Percentiles rank a stretch among this genome's conserved stretches.
Conservation (phyloP, 2,329 filamentous ascomycete species). For the Beauveria medogensis region DNA sequence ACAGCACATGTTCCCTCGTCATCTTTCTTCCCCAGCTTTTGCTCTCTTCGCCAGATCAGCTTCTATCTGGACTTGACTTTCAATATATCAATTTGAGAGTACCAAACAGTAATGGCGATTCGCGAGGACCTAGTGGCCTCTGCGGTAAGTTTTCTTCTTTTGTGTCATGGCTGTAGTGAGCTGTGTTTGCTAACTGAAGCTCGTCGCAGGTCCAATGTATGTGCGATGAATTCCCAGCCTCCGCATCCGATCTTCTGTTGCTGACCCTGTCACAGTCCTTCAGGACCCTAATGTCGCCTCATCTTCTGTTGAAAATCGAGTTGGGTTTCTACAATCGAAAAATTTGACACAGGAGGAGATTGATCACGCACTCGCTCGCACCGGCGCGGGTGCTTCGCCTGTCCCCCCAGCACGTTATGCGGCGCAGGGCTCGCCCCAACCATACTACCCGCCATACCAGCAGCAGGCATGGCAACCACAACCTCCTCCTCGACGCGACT, state of each 20-base stretch:
- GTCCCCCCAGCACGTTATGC: conserved; percentile 36
- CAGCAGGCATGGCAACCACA: conserved; percentile 52
- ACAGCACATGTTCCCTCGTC: conserved; percentile 23
- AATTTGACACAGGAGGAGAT: conserved; percentile 97
- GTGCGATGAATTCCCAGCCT: conserved; percentile 16
- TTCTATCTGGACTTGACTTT: conserved; percentile 2
- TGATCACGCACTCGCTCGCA: conserved; percentile 70
- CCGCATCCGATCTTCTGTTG: neutral
- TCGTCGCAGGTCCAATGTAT: conserved; percentile 34
- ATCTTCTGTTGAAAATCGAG: conserved; percentile 84
- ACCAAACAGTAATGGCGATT: conserved; percentile 57
- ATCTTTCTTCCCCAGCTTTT: conserved; percentile 12
- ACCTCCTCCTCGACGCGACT: conserved; percentile 71
- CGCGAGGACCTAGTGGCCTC: conserved; percentile 88
- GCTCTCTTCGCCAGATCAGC: conserved; percentile 6
- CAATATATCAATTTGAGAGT: neutral
- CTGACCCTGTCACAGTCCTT: conserved; percentile 54
- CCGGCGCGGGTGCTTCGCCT: conserved; percentile 49
- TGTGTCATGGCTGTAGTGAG: neutral
- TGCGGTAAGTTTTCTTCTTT: conserved; percentile 45
- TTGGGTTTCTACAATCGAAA: conserved; percentile 91
- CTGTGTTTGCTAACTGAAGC: conserved; percentile 6
- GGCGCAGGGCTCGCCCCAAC: conserved; percentile 34
- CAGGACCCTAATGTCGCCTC: conserved; percentile 87
- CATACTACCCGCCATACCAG: conserved; percentile 40